These are phyloP conservation scores for Tylopilus sp. DNA, from an alignment of 1,284 basidiomycete genomes.

Conservation along the genomic window DNA sequence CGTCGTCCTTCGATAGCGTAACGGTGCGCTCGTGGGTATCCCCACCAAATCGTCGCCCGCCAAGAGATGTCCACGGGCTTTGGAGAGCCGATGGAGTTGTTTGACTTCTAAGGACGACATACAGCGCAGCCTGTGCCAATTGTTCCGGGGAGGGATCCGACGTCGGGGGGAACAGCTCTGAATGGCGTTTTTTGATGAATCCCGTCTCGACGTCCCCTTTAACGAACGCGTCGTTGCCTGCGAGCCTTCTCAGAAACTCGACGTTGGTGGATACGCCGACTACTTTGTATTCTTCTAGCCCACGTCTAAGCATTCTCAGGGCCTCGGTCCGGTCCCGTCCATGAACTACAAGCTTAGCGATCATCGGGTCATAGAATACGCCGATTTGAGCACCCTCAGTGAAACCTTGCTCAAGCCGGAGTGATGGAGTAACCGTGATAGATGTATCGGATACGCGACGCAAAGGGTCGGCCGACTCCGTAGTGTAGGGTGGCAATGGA, in stretches of 20 bases:
- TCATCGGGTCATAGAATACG: conserved; percentile 94
- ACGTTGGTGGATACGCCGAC: conserved; percentile 91
- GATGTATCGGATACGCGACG: conserved; percentile 37
- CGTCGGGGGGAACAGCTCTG: conserved; percentile 69
- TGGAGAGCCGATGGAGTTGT: conserved; percentile 26
- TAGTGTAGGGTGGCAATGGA: conserved; percentile 25
- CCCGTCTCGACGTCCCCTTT: conserved; percentile 88
- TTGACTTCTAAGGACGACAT: conserved; percentile 65
- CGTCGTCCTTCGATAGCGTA: conserved; percentile 53
- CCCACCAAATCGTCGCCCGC: conserved; percentile 72
- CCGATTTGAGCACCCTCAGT: conserved; percentile 83
- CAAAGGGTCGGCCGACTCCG: conserved; percentile 33
- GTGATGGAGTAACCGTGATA: conserved; percentile 51
- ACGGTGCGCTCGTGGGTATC: conserved; percentile 62
- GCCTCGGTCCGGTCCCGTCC: conserved; percentile 86
- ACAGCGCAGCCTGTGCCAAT: conserved; percentile 78
- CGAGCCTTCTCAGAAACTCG: conserved; percentile 79
- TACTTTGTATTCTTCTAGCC: conserved; percentile 84
- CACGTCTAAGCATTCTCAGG: conserved; percentile 72
- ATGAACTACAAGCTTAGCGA: conserved; percentile 89
- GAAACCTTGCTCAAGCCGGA: conserved; percentile 92
- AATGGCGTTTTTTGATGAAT: conserved; percentile 86
- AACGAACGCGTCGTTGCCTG: conserved; percentile 75
- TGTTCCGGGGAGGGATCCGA: conserved; percentile 55
- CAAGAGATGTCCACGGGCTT: conserved; percentile 64